Evolutionary conservation across 805 yeast species (phyloP).

Genomic region (Maudiozyma barnettii): DNA sequence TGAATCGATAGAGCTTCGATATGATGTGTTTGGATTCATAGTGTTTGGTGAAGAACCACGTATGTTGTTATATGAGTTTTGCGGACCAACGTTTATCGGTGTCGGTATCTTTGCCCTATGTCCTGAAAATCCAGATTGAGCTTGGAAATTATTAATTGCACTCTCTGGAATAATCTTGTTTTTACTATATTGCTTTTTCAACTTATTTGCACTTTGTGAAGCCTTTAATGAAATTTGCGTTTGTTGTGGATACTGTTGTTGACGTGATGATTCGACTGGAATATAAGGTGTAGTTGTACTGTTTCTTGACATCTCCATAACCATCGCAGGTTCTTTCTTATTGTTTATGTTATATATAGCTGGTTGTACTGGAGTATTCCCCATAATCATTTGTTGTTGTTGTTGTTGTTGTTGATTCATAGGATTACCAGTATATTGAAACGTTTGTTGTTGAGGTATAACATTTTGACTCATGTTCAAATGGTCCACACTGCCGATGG

Average conservation of each 20-base stretch:
- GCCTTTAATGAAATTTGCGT: background rate
- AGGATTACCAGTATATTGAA: background rate
- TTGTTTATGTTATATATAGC: background rate
- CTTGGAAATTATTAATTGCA: background rate
- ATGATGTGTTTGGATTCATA: background rate
- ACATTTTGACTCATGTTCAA: background rate
- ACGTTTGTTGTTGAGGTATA: background rate
- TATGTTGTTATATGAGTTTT: background rate
- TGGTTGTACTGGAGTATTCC: background rate
- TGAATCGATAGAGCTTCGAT: background rate
- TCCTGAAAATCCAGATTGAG: background rate
- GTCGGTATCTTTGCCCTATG: background rate
- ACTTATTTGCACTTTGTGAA: background rate
- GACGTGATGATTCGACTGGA: background rate
- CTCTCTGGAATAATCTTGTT: background rate
- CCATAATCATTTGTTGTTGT: background rate
- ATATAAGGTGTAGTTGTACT: background rate
- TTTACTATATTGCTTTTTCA: background rate
- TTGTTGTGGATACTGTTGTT: background rate
- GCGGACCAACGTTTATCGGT: background rate
- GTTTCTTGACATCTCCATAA: background rate
- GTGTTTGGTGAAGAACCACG: background rate
- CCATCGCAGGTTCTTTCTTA: background rate
- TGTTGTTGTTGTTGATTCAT: background rate
- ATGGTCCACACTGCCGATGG: background rate